Base-by-base conservation (phyloP, 306 rosid genomes). In the Prunus mira region DNA sequence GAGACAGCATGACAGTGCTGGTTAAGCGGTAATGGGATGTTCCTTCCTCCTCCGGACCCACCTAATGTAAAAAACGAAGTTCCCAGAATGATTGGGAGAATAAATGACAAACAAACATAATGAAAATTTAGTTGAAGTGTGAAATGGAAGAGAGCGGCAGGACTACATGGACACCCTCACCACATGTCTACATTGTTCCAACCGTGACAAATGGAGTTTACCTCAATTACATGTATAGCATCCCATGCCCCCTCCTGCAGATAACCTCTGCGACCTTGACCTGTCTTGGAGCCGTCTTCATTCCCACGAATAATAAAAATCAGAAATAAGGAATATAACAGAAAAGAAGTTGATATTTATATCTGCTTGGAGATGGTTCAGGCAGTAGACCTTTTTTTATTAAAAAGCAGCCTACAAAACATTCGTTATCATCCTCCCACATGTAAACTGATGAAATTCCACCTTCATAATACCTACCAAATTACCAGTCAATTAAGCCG, bases 191-290 rank as follows among this genome's bases (percentile, higher is more conserved):
- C 20, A 27, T 66, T 50, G 65, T 64, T 24, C 72, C 41, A 74
- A 45, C 71, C 67, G 73, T 62, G 18, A 30, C 38, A 64, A 12
- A 55, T 75, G 51, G 28, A 69, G 50, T 75, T 75, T 83, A 95
- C 97, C 97, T 95, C 97, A 78, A 92, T 92, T 47, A 95, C 97
- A 88, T 95, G 98, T 81, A 95, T 92, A 65, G 98, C 98, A 88
- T 95, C 98, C 98, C 98, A 95, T 68, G 97, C 92, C 77, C 98
- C 98, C 82, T 95, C 98, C 86, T 95, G 91, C 76, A 95, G 82
- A 82, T 86, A 85, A 69, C 98, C 97, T 72, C 98, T 88, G 78
- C 97, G 85, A 85, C 97, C 98, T 63, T 95, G 96, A 73, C 93
- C 98, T 3, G 96, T 87, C 92, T 90, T 92, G 73, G 98, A 95